Evolutionary conservation across 2,329 filamentous ascomycete genomes (phyloP), one percentile per base, ranked within the genome.

Genomic region (Zymoseptoria ardabiliae): DNA sequence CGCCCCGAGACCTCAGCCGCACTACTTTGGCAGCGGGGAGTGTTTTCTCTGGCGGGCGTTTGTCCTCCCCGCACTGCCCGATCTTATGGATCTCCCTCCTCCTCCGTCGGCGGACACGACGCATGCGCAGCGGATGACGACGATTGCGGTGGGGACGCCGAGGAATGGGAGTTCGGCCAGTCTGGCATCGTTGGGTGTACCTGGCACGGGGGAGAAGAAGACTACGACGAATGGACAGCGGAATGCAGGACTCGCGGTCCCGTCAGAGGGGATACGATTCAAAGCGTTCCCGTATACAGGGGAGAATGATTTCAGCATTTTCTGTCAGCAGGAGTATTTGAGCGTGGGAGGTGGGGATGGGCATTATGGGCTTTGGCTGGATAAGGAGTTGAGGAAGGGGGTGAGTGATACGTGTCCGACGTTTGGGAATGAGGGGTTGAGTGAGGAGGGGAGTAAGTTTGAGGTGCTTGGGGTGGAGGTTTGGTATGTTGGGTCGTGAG

Each of bases 261-360:
- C 22, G 5, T 22, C 22, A 1, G 89, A 93, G 62, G 82, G 85
- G 23, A 90, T 97, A 66, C 86, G 94, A 20, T 99, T 99, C 82
- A 97, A 96, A 76, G 93, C 93, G 0, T 99, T 97, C 69, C 92
- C 93, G 0, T 97, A 97, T 71, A 95, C 89, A 58, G 94, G 94
- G 4, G 84, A 96, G 49, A 97, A 99, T 73, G 94, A 97, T 74
- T 99, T 96, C 73, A 91, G 93, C 78, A 94, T 97, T 66, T 89
- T 95, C 69, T 97, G 93, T 75, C 91, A 97, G 75, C 80, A 85
- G 2, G 84, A 86, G 22, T 97, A 89, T 72, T 75, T 99, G 50
- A 94, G 89, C 69, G 82, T 97, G 20, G 94, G 94, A 10, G 93
- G 91, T 58, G 85, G 79, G 0, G 91, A 96, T 67, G 93, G 94